A percentile compares a stretch with the other conserved stretches of the same genome.
phyloP scores from a whole-genome alignment of 208 protist genomes.

The Crithidia thermophila region DNA sequence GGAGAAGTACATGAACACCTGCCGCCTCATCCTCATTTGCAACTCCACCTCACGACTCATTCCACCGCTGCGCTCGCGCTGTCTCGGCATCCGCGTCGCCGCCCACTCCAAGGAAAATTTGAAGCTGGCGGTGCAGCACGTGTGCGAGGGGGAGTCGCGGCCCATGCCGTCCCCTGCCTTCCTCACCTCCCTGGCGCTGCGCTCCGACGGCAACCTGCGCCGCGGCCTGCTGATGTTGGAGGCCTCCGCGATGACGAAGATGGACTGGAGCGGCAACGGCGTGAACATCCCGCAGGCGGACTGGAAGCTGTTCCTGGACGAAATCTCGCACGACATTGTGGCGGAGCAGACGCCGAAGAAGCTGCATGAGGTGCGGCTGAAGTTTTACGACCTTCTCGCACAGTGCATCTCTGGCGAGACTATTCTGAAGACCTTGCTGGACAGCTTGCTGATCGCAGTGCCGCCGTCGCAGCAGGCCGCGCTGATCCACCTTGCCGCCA shows the following conservation, averaged over 20 bases:
- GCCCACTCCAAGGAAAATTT: constrained; percentile 95
- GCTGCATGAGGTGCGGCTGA: constrained; percentile 93
- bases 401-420: constrained; percentile 98
- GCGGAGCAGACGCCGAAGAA: constrained; percentile 94
- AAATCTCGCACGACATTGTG: constrained; percentile 93
- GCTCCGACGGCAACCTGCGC: constrained; percentile 95
- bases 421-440: constrained; percentile 93
- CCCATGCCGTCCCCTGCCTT: constrained; percentile 66
- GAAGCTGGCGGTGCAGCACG: constrained; percentile 48
- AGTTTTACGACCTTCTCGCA: constrained; percentile 98
- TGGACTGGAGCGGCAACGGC: constrained; percentile 81
- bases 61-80: constrained; percentile 97
- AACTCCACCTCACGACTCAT: constrained; percentile 96
- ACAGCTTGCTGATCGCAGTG: constrained; percentile 80
- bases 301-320: constrained; percentile 96
- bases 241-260: constrained; percentile 84
- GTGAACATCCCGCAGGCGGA: constrained; percentile 87
- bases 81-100: constrained; percentile 97
- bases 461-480: constrained; percentile 70
- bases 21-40: constrained; percentile 97
- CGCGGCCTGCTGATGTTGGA: constrained; percentile 98
- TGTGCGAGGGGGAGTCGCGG: constrained; percentile 76
- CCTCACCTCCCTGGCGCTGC: constrained; percentile 63
- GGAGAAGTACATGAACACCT: constrained; percentile 99
- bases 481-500: constrained; percentile 92